These are phyloP conservation scores for Hypoxylon lienhwacheense DNA, from an alignment of 495 filamentous ascomycete genomes.

Conservation along the genomic window DNA sequence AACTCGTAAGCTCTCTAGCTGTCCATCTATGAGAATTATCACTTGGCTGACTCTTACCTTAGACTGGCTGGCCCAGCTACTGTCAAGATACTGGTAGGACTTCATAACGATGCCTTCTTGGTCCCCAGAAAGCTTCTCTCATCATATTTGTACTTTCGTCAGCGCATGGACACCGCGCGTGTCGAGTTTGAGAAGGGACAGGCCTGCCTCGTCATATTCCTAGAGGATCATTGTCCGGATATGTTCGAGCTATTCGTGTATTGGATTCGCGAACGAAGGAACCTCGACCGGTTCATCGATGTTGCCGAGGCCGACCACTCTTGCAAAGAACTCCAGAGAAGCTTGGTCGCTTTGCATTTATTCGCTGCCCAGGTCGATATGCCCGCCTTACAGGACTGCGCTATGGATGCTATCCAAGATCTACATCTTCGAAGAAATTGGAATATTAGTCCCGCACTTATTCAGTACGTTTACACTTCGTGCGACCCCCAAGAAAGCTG, in stretches of 20 bases:
- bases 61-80: conserved; percentile 38
- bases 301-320: conserved; percentile 35
- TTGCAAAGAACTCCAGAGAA: conserved; percentile 43
- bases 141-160: conserved; percentile 46
- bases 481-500: conserved; percentile 47
- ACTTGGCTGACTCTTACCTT: conserved; percentile 1
- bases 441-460: conserved; percentile 49
- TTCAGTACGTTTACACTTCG: conserved; percentile 48
- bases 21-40: neutral
- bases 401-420: conserved; percentile 54
- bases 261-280: conserved; percentile 46
- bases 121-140: conserved; percentile 46
- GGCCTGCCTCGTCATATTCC: conserved; percentile 38
- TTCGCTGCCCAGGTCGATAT: conserved; percentile 50
- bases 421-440: conserved; percentile 53
- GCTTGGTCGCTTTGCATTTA: conserved; percentile 49
- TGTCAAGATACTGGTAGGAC: conserved; percentile 48
- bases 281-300: conserved; percentile 46
- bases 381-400: conserved; percentile 47
- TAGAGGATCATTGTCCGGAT: conserved; percentile 47
- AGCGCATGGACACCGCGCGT: conserved; percentile 38
- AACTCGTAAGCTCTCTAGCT: conserved; percentile 23
- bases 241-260: conserved; percentile 53
- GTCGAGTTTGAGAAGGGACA: conserved; percentile 32
- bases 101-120: conserved; percentile 45